Base-by-base conservation (phyloP, 192 early-diverging fungal species). In the Coemansia sp. region DNA sequence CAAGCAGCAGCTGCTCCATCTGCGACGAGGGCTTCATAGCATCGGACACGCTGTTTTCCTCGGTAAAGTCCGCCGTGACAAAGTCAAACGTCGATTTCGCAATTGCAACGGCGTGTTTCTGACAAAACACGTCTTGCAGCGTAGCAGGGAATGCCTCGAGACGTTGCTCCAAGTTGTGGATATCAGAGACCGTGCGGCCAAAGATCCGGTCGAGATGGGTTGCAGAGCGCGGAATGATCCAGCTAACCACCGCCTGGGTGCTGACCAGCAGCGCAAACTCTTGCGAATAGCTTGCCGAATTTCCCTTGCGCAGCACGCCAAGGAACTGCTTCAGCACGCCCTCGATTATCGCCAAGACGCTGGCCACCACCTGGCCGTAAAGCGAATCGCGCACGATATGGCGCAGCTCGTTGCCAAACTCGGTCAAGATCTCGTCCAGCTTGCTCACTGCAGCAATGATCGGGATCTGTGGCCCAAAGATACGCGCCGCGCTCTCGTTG, bases 41-140 rank as follows among this genome's bases (percentile, higher is more conserved):
- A 60, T 79, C 82, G n/a, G 52, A 23, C 13, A 79, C 72, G 25
- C 30, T n/a, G 45, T 60, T 51, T n/a, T 72, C 58, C 16, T 48
- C 23, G 51, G 39, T 52, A 29, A 71, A 82, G 6, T 73, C 65
- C 14, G 67, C 55, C 4, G 71, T 73, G 18, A 69, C 74, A 73
- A 80, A 80, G 63, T 75, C 70, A 55, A 80, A 83, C 6, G 66
- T 49, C 4, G 58, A 22, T 13, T 68, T 60, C 34, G 68, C 60
- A n/a, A 74, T 62, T 6, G 59, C 30, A 28, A 68, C 67, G 2
- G 77, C 64, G 24, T 80, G 73, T 35, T 72, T 72, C 45, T 83
- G 82, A 55, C 77, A 80, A 58, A 77, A 83, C 16, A 83, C 77
- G 19, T 83, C 82, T 60, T 83, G 82, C 29, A 83, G 58, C 13